A percentile compares a stretch with the other conserved stretches of the same genome.
phyloP scores from a whole-genome alignment of 306 rosid genomes.

The Mimosa pudica region DNA sequence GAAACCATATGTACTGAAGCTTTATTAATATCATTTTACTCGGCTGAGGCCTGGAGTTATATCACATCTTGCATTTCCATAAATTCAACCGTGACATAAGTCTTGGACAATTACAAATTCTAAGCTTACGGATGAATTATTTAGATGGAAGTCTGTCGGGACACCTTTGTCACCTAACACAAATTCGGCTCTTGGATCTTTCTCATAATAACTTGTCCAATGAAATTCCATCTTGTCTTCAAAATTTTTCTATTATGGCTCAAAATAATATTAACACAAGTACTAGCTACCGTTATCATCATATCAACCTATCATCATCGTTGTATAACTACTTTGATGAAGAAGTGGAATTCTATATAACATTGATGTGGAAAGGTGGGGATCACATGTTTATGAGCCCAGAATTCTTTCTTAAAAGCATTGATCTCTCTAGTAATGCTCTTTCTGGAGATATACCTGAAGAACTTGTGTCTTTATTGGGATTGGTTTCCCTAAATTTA shows the following conservation, averaged over 20 bases:
- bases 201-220: neutral
- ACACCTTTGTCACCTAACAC: conserved; percentile 6
- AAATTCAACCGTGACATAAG: no score
- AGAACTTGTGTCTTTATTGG: neutral
- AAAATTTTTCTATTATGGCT: neutral
- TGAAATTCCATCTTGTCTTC: neutral
- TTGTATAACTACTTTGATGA: no score
- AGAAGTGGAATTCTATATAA: neutral
- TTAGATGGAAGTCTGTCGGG: neutral
- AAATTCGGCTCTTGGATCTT: neutral
- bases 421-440: conserved; percentile 35
- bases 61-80: no score
- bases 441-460: neutral
- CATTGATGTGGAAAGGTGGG: neutral
- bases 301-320: neutral
- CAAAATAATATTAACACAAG: neutral
- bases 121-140: neutral
- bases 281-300: neutral
- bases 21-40: no score
- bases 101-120: neutral
- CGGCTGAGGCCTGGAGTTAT: no score
- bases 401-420: neutral
- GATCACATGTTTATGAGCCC: neutral
- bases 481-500: neutral
- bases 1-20: no score